phyloP scores from a whole-genome alignment of 768 basidiomycete species.

The Podaxis rugospora region DNA sequence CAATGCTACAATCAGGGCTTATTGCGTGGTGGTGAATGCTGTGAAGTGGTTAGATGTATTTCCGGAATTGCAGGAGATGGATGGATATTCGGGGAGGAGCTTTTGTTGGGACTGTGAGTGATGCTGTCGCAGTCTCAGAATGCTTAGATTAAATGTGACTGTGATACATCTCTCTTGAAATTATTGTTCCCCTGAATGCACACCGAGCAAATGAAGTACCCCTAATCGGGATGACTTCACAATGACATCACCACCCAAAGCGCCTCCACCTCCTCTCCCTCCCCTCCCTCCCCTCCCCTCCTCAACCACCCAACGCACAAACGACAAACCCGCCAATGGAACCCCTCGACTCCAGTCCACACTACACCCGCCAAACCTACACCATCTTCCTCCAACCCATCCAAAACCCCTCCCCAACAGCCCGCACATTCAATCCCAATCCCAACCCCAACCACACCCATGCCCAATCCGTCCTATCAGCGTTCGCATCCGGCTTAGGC shows the following conservation, averaged over 20 bases:
- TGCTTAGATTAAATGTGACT: too few species aligned
- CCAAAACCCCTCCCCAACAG: neutral
- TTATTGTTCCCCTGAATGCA: too few species aligned
- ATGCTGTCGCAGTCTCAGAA: too few species aligned
- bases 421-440: neutral
- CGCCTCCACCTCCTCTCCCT: neutral
- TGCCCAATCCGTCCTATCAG: neutral
- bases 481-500: neutral
- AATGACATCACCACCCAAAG: neutral
- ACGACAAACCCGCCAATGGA: neutral
- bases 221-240: too few species aligned
- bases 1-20: too few species aligned
- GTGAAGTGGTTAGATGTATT: too few species aligned
- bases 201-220: too few species aligned
- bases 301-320: neutral
- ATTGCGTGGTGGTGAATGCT: too few species aligned
- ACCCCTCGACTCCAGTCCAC: neutral
- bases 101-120: too few species aligned
- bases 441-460: neutral
- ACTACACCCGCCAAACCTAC: conserved; percentile 1
- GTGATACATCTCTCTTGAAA: too few species aligned
- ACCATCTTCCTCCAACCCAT: conserved; percentile 6
- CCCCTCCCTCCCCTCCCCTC: neutral
- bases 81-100: too few species aligned
- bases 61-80: too few species aligned